phyloP scores from a whole-genome alignment of 148 eudicot species.

The Mesembryanthemum crystallinum region DNA sequence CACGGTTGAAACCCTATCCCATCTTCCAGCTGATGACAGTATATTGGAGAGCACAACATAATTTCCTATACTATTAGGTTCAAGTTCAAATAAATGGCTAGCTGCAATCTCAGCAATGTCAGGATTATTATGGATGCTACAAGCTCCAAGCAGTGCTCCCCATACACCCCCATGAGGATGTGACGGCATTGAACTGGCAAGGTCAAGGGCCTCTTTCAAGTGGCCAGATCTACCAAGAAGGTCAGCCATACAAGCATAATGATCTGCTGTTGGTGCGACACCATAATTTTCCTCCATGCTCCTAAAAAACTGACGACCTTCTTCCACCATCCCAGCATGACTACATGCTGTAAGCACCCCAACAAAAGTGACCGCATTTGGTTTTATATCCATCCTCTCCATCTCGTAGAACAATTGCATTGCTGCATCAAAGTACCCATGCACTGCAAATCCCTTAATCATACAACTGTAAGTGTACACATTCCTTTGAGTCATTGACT shows the following conservation, averaged over 20 bases:
- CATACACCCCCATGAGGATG: conserved; percentile 57
- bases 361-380: conserved; percentile 55
- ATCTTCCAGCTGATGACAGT: conserved; percentile 48
- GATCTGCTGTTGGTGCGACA: conserved; percentile 42
- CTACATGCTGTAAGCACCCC: conserved; percentile 62
- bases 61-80: conserved; percentile 49
- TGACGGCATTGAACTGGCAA: conserved; percentile 43
- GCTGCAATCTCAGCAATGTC: conserved; percentile 68
- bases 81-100: conserved; percentile 45
- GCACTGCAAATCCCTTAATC: conserved; percentile 56
- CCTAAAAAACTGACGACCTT: conserved; percentile 41
- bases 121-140: conserved; percentile 57
- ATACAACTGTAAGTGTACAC: conserved; percentile 58
- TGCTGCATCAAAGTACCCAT: conserved; percentile 47
- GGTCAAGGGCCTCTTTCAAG: conserved; percentile 53
- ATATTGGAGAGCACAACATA: conserved; percentile 55
- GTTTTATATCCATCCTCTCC: conserved; percentile 43
- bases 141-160: conserved; percentile 71
- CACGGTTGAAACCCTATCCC: conserved; percentile 43
- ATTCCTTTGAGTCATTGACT: conserved; percentile 38
- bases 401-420: conserved; percentile 48
- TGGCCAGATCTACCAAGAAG: conserved; percentile 58
- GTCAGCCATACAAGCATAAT: conserved; percentile 62
- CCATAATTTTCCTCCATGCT: conserved; percentile 45
- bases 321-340: conserved; percentile 60